Base-by-base conservation (phyloP, 495 filamentous ascomycete species). In the Podospora pseudocomata region DNA sequence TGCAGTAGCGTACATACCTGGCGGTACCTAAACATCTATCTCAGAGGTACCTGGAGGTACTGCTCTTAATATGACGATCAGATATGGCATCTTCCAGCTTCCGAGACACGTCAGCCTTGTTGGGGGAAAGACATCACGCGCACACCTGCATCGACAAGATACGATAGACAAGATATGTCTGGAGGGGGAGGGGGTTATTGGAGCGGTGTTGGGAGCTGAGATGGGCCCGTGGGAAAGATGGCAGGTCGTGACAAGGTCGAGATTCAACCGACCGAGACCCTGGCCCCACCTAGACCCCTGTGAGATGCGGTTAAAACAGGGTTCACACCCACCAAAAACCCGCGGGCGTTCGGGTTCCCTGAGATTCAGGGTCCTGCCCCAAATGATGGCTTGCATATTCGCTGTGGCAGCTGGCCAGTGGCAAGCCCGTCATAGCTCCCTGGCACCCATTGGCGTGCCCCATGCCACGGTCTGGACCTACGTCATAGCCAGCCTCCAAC, bases 341-440 rank as follows among this genome's bases (percentile, higher is more conserved):
- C 70, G 67, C 66, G 70, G 65, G 67, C 23, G 59, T 34, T 72
- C 70, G 71, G 71, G 64, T 53, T 63, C 30, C 61, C 19, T 65
- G 63, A 76, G 65, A 76, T 72, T 68, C 71, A 74, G 75, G 75
- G 75, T 75, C 75, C 73, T 75, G 66, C 73, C 70, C 71, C 71
- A 76, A 67, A 32, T 59, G 70, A 71, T 76, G 68, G 72, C 74
- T 74, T 76, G 74, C 74, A 76, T 71, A 60, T 65, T 53, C 39
- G 15, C 60, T 59, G 44, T 64, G 58, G 64, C 65, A 66, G 62
- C 67, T 57, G 28, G 69, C 68, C 72, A 73, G 62, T 70, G 66
- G 67, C 30, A 30, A 30, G 65, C 27, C 20, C 49, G 28, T 58
- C 6, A 7, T 20, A 7, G n/a, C 55, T 16, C 61, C 13, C 9